phyloP scores from a whole-genome alignment of 768 basidiomycete genomes.

The Suillus ampliporus region DNA sequence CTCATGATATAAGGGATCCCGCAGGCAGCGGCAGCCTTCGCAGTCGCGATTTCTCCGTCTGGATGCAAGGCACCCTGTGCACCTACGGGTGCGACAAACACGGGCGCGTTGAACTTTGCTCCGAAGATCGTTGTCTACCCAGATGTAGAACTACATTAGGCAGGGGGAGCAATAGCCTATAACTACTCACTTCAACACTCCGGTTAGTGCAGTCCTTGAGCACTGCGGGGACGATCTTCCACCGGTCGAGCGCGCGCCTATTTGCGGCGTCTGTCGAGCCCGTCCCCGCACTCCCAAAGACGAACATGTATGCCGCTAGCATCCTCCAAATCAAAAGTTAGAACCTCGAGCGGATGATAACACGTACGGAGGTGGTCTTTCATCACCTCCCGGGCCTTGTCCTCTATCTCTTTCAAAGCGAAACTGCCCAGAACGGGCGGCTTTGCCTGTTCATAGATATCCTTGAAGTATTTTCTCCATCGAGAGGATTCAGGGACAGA shows the following conservation, averaged over 20 bases:
- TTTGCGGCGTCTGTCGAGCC: slow-evolving; percentile 72
- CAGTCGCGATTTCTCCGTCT: slow-evolving; percentile 74
- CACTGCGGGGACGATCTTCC: slow-evolving; percentile 84
- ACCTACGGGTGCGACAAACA: slow-evolving; percentile 77
- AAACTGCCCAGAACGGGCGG: slow-evolving; percentile 59
- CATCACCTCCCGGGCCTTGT: slow-evolving; percentile 65
- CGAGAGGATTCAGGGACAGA: slow-evolving; percentile 22
- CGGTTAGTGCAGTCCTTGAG: slow-evolving; percentile 64
- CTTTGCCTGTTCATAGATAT: slow-evolving; percentile 25
- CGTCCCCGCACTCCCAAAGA: slow-evolving; percentile 77
- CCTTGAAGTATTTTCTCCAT: slow-evolving; percentile 32
- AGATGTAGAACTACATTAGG: slow-evolving; percentile 1
- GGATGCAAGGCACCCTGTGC: slow-evolving; percentile 76
- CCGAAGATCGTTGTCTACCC: slow-evolving; percentile 74
- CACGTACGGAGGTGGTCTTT: slow-evolving; percentile 59
- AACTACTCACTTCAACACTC: slow-evolving; percentile 56
- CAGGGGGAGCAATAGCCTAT: neutral
- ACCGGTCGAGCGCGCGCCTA: slow-evolving; percentile 63
- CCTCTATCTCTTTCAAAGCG: slow-evolving; percentile 63
- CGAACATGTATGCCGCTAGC: slow-evolving; percentile 75
- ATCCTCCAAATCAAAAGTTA: neutral
- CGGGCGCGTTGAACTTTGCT: slow-evolving; percentile 60
- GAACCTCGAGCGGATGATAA: neutral
- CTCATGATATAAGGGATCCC: slow-evolving; percentile 77
- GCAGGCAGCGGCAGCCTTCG: slow-evolving; percentile 65